Base-by-base conservation (phyloP, 1,284 basidiomycete genomes). In the Sanghuangporus weigelae region DNA sequence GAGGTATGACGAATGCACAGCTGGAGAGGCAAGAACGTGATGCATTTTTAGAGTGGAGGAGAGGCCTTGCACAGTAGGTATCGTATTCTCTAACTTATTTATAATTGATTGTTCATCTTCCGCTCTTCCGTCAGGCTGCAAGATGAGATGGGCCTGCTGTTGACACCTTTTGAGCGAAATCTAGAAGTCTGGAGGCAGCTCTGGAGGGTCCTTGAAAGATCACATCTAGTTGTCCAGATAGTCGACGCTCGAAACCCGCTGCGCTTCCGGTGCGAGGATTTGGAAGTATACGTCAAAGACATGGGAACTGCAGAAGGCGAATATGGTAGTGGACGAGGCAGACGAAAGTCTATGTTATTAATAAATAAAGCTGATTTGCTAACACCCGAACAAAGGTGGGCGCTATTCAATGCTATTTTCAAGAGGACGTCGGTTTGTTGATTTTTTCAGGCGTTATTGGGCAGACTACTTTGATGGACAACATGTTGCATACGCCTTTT, bases 321-420 rank as follows among this genome's bases (percentile, higher is more conserved):
- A 72, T 79, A 83, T 5, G 90, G 88, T 5, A 90, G 89, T 0
- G 92, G 91, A 0, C 85, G 81, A 69, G 89, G 89, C 10, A 81
- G 81, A 72, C 81, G 96, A 70, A 85, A 81, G 72, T 92, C 83
- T 70, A 76, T 99, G 69, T 76, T 99, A 48, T 81, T 99, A 61
- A 93, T 99, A 75, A 99, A 99, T 77, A 99, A 99, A 77, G 87
- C 96, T 2, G 97, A 99, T 79, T 77, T 99, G 57, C 77, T 99
- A 67, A 97, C 94, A 14, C 80, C 84, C 7, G 83, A 88, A 63
- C 97, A 99, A 78, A 85, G 96, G 90, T 91, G 68, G 66, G 80
- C 69, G 39, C 49, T 35, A 31, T n/a, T 50, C 7, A 50, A 7
- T 38, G 4, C 38, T 35, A 16, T 46, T 55, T 40, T 65, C 35